Evolutionary conservation across 192 early-diverging fungal genomes (phyloP).

Genomic region (Umbelopsis sp.): DNA sequence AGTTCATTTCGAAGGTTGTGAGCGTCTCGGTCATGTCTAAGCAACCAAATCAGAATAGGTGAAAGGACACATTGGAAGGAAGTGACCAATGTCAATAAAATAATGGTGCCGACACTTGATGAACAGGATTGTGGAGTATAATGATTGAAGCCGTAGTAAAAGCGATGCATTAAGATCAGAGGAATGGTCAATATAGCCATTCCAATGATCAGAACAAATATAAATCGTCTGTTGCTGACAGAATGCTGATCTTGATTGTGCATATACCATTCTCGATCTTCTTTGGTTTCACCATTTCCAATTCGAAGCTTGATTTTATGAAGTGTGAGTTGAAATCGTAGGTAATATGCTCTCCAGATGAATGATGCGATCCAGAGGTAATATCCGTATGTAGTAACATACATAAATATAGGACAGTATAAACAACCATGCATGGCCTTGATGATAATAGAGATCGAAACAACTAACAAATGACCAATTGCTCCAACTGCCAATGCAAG

Average conservation of each 20-base stretch:
- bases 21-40: constrained; percentile 50
- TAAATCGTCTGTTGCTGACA: background rate
- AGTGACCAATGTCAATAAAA: background rate
- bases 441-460: background rate
- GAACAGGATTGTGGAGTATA: background rate
- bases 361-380: constrained; percentile 21
- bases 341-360: constrained; percentile 10
- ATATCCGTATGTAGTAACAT: constrained; percentile 7
- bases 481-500: constrained; percentile 11
- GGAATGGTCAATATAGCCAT: background rate
- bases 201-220: background rate
- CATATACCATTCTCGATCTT: background rate
- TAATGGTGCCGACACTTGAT: constrained; percentile 4
- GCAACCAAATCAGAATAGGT: constrained; percentile 49
- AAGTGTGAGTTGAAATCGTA: constrained; percentile 15
- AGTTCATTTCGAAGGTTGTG: constrained; percentile 61
- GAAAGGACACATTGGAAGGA: constrained; percentile 48
- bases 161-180: background rate
- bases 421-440: background rate
- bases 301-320: background rate
- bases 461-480: constrained; percentile 18
- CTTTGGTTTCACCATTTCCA: background rate
- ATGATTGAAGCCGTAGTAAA: background rate
- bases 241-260: background rate
- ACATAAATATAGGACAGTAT: constrained; percentile 23